Evolutionary conservation across 2,329 filamentous ascomycete species (phyloP), one percentile per base, ranked within the genome.

Genomic region (Ophiognomonia clavigignenti-juglandacearum): DNA sequence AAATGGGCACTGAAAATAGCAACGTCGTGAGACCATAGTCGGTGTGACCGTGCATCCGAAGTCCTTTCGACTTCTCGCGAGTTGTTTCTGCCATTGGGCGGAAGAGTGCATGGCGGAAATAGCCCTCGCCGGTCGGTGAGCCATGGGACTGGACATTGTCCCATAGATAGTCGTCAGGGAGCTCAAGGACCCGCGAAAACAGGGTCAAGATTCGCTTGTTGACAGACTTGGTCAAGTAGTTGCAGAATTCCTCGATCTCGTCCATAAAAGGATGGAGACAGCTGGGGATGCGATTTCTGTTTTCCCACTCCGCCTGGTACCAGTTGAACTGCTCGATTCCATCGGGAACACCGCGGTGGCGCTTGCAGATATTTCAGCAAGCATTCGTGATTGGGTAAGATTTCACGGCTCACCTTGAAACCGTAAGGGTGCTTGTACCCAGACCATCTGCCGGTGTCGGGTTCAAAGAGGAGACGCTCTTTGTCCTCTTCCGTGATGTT

Each of bases 251-350:
- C 43, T 65, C 65, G 41, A 74, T 72, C 52, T 74, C 72, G 50
- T 74, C 71, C 70, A 74, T 73, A 50, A 73, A 73, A 0, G 72
- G 71, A 45, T 66, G 63, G 1, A 74, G 57, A 41, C 72, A 75
- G n/a, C 51, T 63, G 1, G 73, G 74, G 1, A 67, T 32, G 7
- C 69, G 76, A 39, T 65, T 56, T 19, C 60, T 52, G 47, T 70
- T 60, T 49, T 68, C 59, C 66, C 69, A 75, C 39, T 76, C 71
- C 1, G 57, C 57, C 20, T 63, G 67, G 60, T 76, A 77, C 66
- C 68, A 76, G 59, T 77, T 77, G 59, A 76, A 77, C 50, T 77
- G 73, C 52, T 77, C 73, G 45, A 76, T 76, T 3, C 72, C 73
- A 54, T 76, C 74, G 14, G 64, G 56, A 11, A 62, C 55, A 2